Percentiles rank a stretch among this genome's conserved stretches.
Evolutionary conservation across 129 eudicot species (phyloP).

Genomic region (Flaveria linearis): DNA sequence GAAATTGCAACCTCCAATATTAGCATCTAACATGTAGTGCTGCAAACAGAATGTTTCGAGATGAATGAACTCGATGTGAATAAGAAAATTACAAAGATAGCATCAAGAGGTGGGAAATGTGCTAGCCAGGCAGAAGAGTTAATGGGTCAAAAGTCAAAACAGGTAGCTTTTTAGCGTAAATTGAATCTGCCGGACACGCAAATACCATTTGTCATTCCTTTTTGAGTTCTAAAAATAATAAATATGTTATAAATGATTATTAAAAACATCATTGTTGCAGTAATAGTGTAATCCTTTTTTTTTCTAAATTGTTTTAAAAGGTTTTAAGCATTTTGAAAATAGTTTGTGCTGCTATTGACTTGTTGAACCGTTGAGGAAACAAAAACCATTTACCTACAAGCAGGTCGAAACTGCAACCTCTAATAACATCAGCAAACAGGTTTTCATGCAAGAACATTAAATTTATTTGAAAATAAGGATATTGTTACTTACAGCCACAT

Average conservation of each 20-base stretch:
- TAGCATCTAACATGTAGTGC: not conserved
- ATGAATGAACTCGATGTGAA: not conserved
- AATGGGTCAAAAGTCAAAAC: not conserved
- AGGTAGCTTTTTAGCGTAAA: not conserved
- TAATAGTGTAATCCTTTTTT: not conserved
- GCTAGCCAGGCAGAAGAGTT: not conserved
- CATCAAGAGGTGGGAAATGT: not conserved
- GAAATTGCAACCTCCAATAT: not conserved
- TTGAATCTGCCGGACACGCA: not conserved
- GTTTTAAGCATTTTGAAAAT: not conserved
- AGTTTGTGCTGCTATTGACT: not conserved
- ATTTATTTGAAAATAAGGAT: not conserved
- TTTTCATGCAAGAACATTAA: not conserved
- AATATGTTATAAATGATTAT: not conserved
- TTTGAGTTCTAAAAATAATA: not conserved
- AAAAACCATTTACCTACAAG: not conserved
- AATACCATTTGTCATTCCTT: not conserved
- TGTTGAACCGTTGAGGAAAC: not conserved
- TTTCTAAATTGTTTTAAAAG: not conserved
- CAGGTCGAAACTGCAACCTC: not conserved
- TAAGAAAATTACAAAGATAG: not conserved
- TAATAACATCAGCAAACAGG: not conserved
- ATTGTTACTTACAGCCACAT: constrained; percentile 77
- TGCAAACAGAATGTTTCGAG: not conserved
- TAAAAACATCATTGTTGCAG: not conserved